Conservation (phyloP, 2,329 filamentous ascomycete species). For the Colletotrichum lindemuthianum region DNA sequence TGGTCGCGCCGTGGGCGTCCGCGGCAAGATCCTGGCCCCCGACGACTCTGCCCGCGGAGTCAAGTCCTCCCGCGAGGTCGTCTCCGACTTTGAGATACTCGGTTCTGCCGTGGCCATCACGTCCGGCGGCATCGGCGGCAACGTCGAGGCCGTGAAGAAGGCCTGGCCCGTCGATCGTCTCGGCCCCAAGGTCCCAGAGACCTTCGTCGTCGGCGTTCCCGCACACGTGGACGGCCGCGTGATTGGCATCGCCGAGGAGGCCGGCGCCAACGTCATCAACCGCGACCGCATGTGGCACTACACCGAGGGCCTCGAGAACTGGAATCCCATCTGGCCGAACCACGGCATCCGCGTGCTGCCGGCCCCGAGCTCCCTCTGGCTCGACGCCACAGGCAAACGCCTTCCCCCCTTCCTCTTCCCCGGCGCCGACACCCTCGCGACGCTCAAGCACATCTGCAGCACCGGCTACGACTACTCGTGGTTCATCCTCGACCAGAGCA, state of each 20-base stretch:
- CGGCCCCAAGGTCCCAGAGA: conserved; percentile 63
- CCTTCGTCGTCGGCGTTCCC: conserved; percentile 69
- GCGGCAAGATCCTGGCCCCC: conserved; percentile 61
- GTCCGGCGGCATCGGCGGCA: conserved; percentile 69
- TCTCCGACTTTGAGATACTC: conserved; percentile 62
- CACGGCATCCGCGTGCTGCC: conserved; percentile 71
- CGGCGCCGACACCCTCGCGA: conserved; percentile 66
- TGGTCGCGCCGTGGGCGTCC: conserved; percentile 63
- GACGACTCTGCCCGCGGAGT: conserved; percentile 62
- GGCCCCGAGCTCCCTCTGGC: conserved; percentile 70
- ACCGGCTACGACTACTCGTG: conserved; percentile 72
- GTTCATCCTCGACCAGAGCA: conserved; percentile 68
- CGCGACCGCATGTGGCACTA: conserved; percentile 75
- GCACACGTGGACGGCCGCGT: conserved; percentile 73
- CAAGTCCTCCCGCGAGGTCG: conserved; percentile 58
- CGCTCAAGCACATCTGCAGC: conserved; percentile 67
- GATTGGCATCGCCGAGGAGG: conserved; percentile 64
- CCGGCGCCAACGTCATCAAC: conserved; percentile 67
- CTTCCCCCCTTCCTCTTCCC: conserved; percentile 67
- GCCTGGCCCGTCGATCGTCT: conserved; percentile 68
- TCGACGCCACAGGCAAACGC: conserved; percentile 68
- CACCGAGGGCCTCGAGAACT: conserved; percentile 70
- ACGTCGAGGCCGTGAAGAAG: conserved; percentile 68
- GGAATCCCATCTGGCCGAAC: conserved; percentile 69
- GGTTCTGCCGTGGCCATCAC: conserved; percentile 65